Evolutionary conservation across 2,329 filamentous ascomycete genomes (phyloP).

Genomic region (Curvularia sp.): DNA sequence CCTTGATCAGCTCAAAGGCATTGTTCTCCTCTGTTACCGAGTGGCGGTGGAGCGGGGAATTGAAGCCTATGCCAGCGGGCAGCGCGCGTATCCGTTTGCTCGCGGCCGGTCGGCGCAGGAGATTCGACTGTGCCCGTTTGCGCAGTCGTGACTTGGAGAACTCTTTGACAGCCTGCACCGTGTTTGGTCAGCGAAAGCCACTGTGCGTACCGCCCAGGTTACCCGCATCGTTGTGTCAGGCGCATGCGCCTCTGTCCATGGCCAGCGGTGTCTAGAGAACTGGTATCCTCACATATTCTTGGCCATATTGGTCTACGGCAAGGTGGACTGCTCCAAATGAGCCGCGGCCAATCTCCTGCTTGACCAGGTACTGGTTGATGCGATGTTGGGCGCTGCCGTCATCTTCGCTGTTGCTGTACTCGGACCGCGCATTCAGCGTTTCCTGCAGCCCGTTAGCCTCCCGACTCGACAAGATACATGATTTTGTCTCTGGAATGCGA

Average conservation of each 20-base stretch:
- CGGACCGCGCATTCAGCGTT: conserved; percentile 87
- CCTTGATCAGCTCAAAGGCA: conserved; percentile 84
- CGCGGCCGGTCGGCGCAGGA: conserved; percentile 71
- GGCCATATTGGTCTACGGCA: conserved; percentile 86
- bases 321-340: conserved; percentile 95
- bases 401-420: conserved; percentile 83
- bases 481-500: background rate
- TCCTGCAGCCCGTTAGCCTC: conserved; percentile 62
- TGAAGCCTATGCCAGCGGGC: conserved; percentile 63
- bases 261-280: conserved; percentile 18
- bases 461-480: background rate
- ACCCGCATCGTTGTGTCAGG: conserved; percentile 33
- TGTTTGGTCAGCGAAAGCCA: conserved; percentile 40
- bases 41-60: conserved; percentile 69
- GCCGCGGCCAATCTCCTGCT: conserved; percentile 94
- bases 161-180: conserved; percentile 84
- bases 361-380: conserved; percentile 95
- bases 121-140: conserved; percentile 88
- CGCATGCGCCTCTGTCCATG: conserved; percentile 11
- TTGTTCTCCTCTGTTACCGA: conserved; percentile 68
- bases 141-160: conserved; percentile 93
- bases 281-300: conserved; percentile 79
- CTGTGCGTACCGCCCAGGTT: conserved; percentile 26
- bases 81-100: conserved; percentile 62
- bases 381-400: conserved; percentile 82